Conservation (phyloP, 2,329 filamentous ascomycete genomes). For the Colletotrichum navitas region DNA sequence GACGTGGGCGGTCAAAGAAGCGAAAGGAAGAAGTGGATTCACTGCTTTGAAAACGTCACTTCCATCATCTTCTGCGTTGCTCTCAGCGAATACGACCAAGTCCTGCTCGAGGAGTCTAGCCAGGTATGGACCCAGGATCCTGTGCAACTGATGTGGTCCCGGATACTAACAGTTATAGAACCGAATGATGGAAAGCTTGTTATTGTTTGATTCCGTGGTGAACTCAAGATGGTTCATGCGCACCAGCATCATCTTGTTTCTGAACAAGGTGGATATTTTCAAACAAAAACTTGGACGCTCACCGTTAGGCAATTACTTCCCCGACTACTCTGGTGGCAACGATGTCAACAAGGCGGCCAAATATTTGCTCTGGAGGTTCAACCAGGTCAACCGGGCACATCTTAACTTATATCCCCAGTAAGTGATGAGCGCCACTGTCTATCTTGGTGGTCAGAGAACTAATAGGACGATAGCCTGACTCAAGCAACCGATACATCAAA, state of each 20-base stretch:
- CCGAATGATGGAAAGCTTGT: slow-evolving; percentile 98
- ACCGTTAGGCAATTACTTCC: slow-evolving; percentile 94
- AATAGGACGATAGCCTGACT: slow-evolving; percentile 75
- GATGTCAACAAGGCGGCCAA: slow-evolving; percentile 99
- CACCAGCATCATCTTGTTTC: slow-evolving; percentile 97
- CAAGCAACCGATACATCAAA: slow-evolving; percentile 99
- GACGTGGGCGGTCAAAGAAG: slow-evolving; percentile 97
- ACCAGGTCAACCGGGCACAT: slow-evolving; percentile 96
- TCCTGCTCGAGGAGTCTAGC: slow-evolving; percentile 94
- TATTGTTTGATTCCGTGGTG: slow-evolving; percentile 97
- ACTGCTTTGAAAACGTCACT: slow-evolving; percentile 99
- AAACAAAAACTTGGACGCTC: slow-evolving; percentile 92
- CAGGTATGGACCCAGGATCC: slow-evolving; percentile 72
- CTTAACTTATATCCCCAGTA: slow-evolving; percentile 98
- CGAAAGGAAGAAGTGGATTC: slow-evolving; percentile 99
- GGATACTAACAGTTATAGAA: slow-evolving; percentile 70
- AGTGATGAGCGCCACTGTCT: slow-evolving; percentile 54
- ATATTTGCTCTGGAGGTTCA: slow-evolving; percentile 97
- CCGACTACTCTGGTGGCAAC: slow-evolving; percentile 96
- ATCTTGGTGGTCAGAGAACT: slow-evolving; percentile 20
- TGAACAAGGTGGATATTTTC: slow-evolving; percentile 99
- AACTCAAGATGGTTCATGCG: slow-evolving; percentile 99
- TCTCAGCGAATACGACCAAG: slow-evolving; percentile 97
- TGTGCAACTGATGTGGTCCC: no score
- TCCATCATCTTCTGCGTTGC: slow-evolving; percentile 99